phyloP scores from a whole-genome alignment of 441 rosid species.

The Corymbia calophylla region DNA sequence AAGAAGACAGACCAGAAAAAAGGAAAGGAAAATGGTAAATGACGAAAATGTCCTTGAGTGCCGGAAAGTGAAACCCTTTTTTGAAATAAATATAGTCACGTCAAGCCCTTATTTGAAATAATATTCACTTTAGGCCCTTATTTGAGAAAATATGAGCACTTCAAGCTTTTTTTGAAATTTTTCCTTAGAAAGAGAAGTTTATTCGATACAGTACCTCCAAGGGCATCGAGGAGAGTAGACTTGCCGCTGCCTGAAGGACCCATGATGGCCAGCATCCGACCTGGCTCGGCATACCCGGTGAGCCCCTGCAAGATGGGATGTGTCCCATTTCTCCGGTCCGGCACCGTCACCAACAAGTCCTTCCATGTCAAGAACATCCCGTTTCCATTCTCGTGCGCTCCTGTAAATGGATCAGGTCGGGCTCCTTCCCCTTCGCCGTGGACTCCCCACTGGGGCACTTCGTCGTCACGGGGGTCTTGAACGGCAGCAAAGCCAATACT shows the following conservation, averaged over 20 bases:
- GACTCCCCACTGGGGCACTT: neutral
- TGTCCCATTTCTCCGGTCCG: slow-evolving; percentile 2
- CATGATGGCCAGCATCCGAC: slow-evolving; percentile 35
- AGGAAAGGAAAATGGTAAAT: too few relatives aligned
- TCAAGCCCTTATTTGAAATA: too few relatives aligned
- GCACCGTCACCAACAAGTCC: slow-evolving; percentile 28
- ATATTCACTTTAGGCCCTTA: too few relatives aligned
- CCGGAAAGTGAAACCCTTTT: too few relatives aligned
- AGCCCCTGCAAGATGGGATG: slow-evolving; percentile 22
- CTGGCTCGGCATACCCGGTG: slow-evolving; percentile 39
- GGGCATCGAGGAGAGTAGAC: slow-evolving; percentile 41
- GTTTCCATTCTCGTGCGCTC: neutral
- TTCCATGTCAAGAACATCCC: slow-evolving; percentile 38
- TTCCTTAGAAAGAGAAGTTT: neutral
- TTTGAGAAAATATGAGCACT: too few relatives aligned
- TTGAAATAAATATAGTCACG: too few relatives aligned
- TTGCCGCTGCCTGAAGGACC: slow-evolving; percentile 62
- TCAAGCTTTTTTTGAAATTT: too few relatives aligned
- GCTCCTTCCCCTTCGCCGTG: neutral
- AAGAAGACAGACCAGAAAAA: too few relatives aligned
- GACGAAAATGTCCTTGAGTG: too few relatives aligned
- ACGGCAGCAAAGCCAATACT: neutral
- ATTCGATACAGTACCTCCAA: slow-evolving; percentile 22
- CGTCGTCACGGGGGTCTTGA: neutral
- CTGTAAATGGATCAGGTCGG: neutral